Evolutionary conservation across 805 yeast species (phyloP), one percentile per base, ranked within the genome.

Genomic region (Sungouiozyma ichnusensis): DNA sequence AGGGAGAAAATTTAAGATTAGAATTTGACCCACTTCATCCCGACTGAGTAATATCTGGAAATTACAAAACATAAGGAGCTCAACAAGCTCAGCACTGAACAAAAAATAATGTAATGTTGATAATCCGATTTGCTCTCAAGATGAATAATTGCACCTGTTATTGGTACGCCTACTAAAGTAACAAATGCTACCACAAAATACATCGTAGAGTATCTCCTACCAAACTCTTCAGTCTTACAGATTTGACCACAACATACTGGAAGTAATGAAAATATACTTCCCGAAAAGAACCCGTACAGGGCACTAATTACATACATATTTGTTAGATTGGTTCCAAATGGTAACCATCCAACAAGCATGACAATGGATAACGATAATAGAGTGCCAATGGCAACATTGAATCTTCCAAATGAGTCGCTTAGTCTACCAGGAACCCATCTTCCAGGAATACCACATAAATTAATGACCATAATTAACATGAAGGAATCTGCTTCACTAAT

Each of bases 201-300:
- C 60, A 77, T 71, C 7, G 78, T 72, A 2, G 79, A 74, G 48
- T 73, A 74, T 15, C 76, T 65, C 54, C 66, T 69, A 24, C 80
- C 80, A 54, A 72, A 74, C 42, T 64, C 69, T 39, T 72, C 72
- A 11, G 72, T 68, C 40, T 69, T 71, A 16, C 79, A 72, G 31
- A 77, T 72, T 44, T 76, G 77, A 1, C 77, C 79, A 45, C 77
- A 67, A 48, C 80, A 73, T 2, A 75, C 77, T 6, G 81, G 80
- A 36, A 74, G 65, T 41, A 76, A 55, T 3, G 80, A 68, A 48
- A 76, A 66, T 1, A 75, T 69, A 2, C 80, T 70, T 5, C 79
- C 75, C 8, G 78, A 69, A 44, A 68, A 63, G 40, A 76, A 67
- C 4, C 82, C 83, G 58, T 69, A 75, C 6, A 69, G 48, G 1